Evolutionary conservation across 306 rosid species (phyloP), one percentile per base, ranked within the genome.

Genomic region (Acacia crassicarpa): DNA sequence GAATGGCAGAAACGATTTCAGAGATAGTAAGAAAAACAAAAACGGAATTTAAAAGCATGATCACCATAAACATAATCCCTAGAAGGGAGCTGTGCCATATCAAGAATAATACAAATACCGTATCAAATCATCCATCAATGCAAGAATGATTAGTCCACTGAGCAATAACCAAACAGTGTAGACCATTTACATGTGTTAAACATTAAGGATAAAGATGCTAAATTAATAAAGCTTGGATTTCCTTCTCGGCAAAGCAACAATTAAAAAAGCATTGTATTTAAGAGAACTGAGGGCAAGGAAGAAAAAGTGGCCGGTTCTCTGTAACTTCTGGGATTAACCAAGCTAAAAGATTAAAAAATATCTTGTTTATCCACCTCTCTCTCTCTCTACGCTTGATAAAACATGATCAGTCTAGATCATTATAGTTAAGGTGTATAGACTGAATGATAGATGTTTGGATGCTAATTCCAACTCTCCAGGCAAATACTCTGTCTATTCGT

Each of bases 1-100:
- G 58, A 61, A 78, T 66, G 83, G 53, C 19, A 68, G 72, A 80
- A 44, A 68, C 48, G 54, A 44, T 46, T 72, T 81, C 71, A 82
- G 76, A 77, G 45, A 27, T 4, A 0, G 65, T 65, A 76, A 76
- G 67, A 75, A 77, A 58, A 43, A 49, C 46, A 22, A 67, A 73
- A 72, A 12, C 12, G 23, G 68, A 62, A 62, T 27, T 27, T 62
- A 25, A 4, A 62, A 14, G 7, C 67, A 27, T 62, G n/a, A 19
- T 67, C 44, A 61, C 5, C 40, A 33, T 12, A 78, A 56, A 44
- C 30, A 72, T 3, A 62, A 67, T 67, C 27, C 40, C 35, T 45
- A 46, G 44, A 73, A 17, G 63, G 48, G 25, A 73, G 25, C 32
- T 10, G 23, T 30, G 19, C 20, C 68, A 38, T 56, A 72, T 67